These are phyloP conservation scores for Salix udensis DNA, from an alignment of 345 rosid genomes.

Conservation along the genomic window DNA sequence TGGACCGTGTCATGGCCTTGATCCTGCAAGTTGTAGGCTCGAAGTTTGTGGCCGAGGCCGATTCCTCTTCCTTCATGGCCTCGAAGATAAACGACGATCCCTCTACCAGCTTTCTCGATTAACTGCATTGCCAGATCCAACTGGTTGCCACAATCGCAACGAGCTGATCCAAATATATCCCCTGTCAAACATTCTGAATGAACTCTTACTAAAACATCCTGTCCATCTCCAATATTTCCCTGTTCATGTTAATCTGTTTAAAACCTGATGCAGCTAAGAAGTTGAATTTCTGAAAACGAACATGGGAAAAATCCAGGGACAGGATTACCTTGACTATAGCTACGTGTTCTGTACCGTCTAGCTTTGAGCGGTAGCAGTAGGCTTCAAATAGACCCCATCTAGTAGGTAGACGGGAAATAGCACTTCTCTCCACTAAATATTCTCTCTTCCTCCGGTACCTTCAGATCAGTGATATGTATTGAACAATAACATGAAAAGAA, in stretches of 20 bases:
- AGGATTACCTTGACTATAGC: slow-evolving; percentile 64
- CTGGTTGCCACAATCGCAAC: slow-evolving; percentile 87
- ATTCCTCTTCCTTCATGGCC: slow-evolving; percentile 96
- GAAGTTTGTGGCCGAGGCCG: slow-evolving; percentile 81
- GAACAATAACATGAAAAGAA: too few relatives aligned
- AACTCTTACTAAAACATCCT: slow-evolving; percentile 79
- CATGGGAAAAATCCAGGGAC: background rate
- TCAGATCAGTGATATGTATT: background rate
- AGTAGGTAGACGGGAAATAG: slow-evolving; percentile 63
- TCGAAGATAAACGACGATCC: slow-evolving; percentile 72
- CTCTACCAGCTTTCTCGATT: slow-evolving; percentile 65
- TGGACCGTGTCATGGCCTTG: slow-evolving; percentile 89
- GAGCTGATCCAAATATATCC: slow-evolving; percentile 74
- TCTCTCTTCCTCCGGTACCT: slow-evolving; percentile 85
- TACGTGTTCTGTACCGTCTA: slow-evolving; percentile 73
- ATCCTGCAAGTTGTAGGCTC: slow-evolving; percentile 81
- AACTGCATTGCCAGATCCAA: slow-evolving; percentile 72
- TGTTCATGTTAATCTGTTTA: slow-evolving; percentile 18
- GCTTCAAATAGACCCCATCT: slow-evolving; percentile 78
- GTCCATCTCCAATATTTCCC: slow-evolving; percentile 75
- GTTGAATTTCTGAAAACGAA: background rate
- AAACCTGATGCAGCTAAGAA: background rate
- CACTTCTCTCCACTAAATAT: slow-evolving; percentile 62
- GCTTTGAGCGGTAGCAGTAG: slow-evolving; percentile 65
- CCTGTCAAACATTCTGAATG: slow-evolving; percentile 90